These are phyloP conservation scores for Mycosarcoma maydis DNA, from an alignment of 1,284 basidiomycete species.

Conservation along the genomic window DNA sequence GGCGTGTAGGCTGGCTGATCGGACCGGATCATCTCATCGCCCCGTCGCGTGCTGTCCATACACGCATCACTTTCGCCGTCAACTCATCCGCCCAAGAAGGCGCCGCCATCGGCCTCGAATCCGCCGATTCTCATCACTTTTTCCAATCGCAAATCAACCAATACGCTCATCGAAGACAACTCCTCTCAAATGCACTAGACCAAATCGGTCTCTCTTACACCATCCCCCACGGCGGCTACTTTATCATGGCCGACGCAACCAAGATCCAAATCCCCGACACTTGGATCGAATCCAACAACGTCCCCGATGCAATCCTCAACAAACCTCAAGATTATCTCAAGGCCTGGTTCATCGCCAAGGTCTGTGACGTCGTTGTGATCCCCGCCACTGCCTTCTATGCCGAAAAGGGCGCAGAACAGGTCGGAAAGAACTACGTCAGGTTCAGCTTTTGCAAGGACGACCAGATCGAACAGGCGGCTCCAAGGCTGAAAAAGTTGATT, in stretches of 20 bases:
- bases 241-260: conserved; percentile 77
- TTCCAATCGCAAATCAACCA: conserved; percentile 81
- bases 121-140: conserved; percentile 78
- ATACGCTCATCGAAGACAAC: conserved; percentile 81
- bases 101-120: conserved; percentile 72
- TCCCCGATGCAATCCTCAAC: conserved; percentile 79
- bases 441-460: conserved; percentile 65
- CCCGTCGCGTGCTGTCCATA: conserved; percentile 87
- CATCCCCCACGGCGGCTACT: conserved; percentile 60
- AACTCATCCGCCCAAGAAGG: conserved; percentile 84
- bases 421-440: conserved; percentile 57
- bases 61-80: conserved; percentile 92
- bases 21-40: conserved; percentile 83
- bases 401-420: conserved; percentile 32
- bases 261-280: conserved; percentile 81
- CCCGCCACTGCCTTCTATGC: conserved; percentile 64
- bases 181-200: conserved; percentile 83
- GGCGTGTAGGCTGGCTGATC: conserved; percentile 96
- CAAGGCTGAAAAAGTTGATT: conserved; percentile 47
- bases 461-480: conserved; percentile 55
- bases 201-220: conserved; percentile 81
- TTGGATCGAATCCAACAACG: conserved; percentile 81
- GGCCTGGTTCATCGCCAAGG: conserved; percentile 67
- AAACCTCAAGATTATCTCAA: conserved; percentile 88
- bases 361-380: conserved; percentile 62